phyloP scores from a whole-genome alignment of 345 rosid species.

The Corymbia maculata region DNA sequence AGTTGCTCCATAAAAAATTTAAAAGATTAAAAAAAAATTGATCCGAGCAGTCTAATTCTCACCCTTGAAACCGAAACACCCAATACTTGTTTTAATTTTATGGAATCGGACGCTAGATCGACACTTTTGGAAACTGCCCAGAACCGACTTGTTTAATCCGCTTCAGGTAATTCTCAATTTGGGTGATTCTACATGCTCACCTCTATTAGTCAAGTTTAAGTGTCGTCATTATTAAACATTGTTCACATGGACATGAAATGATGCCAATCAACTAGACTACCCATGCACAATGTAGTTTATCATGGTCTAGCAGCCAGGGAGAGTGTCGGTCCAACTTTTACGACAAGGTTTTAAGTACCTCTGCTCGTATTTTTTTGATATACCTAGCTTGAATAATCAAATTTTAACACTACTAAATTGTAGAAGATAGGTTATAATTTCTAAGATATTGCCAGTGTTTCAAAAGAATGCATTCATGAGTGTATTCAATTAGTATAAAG shows the following conservation, averaged over 20 bases:
- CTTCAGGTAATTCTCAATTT: fast-evolving
- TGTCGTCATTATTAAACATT: background rate
- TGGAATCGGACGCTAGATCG: fast-evolving
- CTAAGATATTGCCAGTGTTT: too few relatives aligned
- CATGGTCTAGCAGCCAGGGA: background rate
- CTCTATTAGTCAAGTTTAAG: background rate
- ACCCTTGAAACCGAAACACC: fast-evolving
- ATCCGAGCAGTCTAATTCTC: fast-evolving
- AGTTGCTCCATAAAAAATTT: too few relatives aligned
- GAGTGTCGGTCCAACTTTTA: background rate
- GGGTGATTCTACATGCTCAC: background rate
- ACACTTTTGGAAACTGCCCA: fast-evolving
- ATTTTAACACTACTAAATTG: too few relatives aligned
- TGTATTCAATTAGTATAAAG: background rate
- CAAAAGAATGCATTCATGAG: background rate
- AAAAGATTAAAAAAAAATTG: too few relatives aligned
- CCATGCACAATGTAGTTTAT: background rate
- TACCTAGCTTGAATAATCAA: fast-evolving
- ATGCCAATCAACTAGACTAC: background rate
- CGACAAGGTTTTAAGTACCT: fast-evolving
- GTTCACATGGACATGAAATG: background rate
- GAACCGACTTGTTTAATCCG: fast-evolving
- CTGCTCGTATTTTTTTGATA: background rate
- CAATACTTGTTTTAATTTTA: fast-evolving
- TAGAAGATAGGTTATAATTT: too few relatives aligned